phyloP scores from a whole-genome alignment of 208 protist species.

The Trypanosomatidae sp. region DNA sequence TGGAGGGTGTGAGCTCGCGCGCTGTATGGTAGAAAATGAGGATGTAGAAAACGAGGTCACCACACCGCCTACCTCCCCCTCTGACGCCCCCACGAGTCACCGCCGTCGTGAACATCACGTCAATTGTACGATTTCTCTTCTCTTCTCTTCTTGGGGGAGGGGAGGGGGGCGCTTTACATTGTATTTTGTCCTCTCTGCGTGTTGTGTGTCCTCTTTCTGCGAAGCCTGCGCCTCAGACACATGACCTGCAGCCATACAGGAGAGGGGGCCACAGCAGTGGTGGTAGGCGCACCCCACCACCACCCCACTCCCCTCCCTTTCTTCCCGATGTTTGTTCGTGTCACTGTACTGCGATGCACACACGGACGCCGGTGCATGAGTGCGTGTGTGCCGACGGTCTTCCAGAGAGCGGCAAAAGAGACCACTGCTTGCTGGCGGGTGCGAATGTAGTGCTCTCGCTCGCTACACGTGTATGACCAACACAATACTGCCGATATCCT shows the following conservation, averaged over 20 bases:
- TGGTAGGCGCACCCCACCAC: not conserved
- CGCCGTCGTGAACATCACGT: not conserved
- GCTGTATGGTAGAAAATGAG: not conserved
- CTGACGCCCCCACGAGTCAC: not conserved
- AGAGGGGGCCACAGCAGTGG: not conserved
- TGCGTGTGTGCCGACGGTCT: not conserved
- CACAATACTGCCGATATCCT: not conserved
- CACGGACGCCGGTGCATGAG: not conserved
- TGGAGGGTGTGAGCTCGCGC: not conserved
- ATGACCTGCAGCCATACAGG: not conserved
- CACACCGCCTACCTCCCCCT: not conserved
- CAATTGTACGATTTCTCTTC: constrained; percentile 15
- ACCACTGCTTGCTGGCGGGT: not conserved
- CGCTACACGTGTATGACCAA: not conserved
- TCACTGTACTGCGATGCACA: not conserved
- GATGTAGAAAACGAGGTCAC: not conserved
- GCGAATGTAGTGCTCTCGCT: not conserved
- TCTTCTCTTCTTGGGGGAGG: not conserved
- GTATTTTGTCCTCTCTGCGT: constrained; percentile 2
- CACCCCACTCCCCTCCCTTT: not conserved
- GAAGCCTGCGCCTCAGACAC: not conserved
- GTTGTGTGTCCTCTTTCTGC: not conserved
- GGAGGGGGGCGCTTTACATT: constrained; percentile 1
- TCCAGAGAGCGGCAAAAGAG: not conserved
- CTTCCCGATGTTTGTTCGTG: not conserved